Conservation (phyloP, 768 basidiomycete genomes). For the Botryobasidium botryosum region DNA sequence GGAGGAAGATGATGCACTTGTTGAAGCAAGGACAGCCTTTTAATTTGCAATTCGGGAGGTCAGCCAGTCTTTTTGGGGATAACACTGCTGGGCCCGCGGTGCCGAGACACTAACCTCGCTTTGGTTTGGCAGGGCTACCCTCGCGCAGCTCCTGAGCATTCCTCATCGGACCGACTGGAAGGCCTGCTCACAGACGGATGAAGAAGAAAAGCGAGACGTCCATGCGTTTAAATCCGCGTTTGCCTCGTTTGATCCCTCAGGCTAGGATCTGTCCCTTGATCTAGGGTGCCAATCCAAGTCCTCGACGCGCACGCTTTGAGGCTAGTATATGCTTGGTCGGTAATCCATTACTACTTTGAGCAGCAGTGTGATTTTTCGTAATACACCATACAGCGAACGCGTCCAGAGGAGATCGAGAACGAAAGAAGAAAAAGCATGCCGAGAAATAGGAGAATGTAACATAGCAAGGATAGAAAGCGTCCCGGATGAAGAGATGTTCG, state of each 20-base stretch:
- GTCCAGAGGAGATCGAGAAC: too few species aligned
- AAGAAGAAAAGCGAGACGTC: conserved; percentile 73
- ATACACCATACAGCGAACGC: too few species aligned
- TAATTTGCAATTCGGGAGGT: conserved; percentile 90
- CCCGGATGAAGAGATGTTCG: too few species aligned
- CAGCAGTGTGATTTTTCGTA: too few species aligned
- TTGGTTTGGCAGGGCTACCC: conserved; percentile 42
- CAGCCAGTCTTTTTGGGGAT: conserved; percentile 14
- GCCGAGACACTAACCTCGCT: neutral
- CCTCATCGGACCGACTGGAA: conserved; percentile 87
- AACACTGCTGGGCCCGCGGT: neutral
- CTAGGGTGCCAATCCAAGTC: too few species aligned
- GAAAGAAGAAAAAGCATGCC: too few species aligned
- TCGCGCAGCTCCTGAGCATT: conserved; percentile 58
- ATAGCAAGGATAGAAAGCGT: too few species aligned
- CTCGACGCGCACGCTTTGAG: too few species aligned
- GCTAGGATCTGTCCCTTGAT: too few species aligned
- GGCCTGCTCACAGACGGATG: conserved; percentile 62
- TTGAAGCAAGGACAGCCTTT: conserved; percentile 66
- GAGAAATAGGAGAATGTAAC: too few species aligned
- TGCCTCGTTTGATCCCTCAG: conserved; percentile 43
- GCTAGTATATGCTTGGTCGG: too few species aligned
- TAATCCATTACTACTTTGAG: too few species aligned
- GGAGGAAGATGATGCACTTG: conserved; percentile 70
- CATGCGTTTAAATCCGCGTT: conserved; percentile 75